These are phyloP conservation scores for Novymonas esmeraldas DNA, from an alignment of 208 protist genomes.

Conservation along the genomic window DNA sequence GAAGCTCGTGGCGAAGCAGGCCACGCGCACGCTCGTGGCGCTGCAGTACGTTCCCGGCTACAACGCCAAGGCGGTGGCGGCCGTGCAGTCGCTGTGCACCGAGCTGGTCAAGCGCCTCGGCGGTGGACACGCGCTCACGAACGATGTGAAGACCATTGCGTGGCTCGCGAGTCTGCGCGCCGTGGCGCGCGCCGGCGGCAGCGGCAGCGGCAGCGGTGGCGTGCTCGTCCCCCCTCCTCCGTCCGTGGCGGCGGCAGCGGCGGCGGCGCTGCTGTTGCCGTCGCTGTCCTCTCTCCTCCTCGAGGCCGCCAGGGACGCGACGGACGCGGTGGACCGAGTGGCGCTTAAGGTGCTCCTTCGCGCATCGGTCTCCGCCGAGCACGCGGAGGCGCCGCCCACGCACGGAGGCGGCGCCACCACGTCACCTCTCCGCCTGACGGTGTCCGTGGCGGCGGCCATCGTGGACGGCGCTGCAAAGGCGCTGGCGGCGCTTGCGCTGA, in stretches of 20 bases:
- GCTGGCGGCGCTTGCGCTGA: conserved; percentile 43
- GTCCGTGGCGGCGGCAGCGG: background rate
- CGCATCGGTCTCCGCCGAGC: background rate
- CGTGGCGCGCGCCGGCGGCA: background rate
- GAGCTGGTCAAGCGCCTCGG: conserved; percentile 9
- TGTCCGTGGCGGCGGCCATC: conserved; percentile 30
- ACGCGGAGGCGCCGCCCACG: background rate
- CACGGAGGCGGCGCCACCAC: no score
- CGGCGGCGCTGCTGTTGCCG: background rate
- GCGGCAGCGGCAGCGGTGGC: background rate
- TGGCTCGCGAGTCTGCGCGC: conserved; percentile 33
- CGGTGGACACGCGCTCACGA: conserved; percentile 17
- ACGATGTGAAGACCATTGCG: conserved; percentile 24
- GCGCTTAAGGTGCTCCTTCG: background rate
- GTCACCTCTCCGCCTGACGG: background rate
- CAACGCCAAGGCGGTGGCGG: background rate
- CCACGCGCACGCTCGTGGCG: conserved; percentile 19
- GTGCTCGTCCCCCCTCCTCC: no score
- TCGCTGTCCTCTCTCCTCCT: conserved; percentile 12
- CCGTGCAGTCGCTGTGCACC: conserved; percentile 8
- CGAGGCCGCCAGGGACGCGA: conserved; percentile 16
- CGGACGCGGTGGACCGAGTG: conserved; percentile 7
- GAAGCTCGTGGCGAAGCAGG: conserved; percentile 36
- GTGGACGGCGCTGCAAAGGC: conserved; percentile 62
- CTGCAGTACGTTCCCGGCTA: conserved; percentile 15